Conservation (phyloP, 2,329 filamentous ascomycete species). For the Ustulina deusta region DNA sequence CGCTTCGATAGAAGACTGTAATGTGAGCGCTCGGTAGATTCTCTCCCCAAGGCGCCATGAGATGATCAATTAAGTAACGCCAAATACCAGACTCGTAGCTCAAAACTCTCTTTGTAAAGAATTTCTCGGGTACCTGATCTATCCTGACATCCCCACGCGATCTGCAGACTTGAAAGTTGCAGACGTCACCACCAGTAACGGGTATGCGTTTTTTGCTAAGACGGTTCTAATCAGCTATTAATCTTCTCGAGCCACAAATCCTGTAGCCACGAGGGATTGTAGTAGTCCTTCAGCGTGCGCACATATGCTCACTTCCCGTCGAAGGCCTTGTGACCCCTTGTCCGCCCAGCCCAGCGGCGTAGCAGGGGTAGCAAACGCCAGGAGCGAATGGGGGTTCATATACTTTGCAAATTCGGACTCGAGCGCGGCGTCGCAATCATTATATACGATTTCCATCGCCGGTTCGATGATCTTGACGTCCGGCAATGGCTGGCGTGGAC, state of each 20-base stretch:
- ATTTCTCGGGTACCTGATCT: slow-evolving; percentile 1
- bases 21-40: too few species aligned
- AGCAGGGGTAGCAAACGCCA: neutral
- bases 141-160: neutral
- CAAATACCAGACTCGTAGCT: slow-evolving; percentile 1
- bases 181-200: slow-evolving; percentile 13
- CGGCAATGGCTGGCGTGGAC: neutral
- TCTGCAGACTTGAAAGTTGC: neutral
- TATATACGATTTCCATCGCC: neutral
- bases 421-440: neutral
- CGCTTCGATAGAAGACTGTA: too few species aligned
- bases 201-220: neutral
- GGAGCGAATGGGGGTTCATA: neutral
- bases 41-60: too few species aligned
- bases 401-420: neutral
- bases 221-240: neutral
- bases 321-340: neutral
- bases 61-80: too few species aligned
- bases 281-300: neutral
- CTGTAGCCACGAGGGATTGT: neutral
- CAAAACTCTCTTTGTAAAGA: slow-evolving; percentile 18
- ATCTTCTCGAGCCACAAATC: neutral
- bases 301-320: neutral
- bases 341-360: neutral
- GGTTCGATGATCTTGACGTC: neutral